Evolutionary conservation across 2,329 filamentous ascomycete species (phyloP).

Genomic region (Fusarium albosuccineum): DNA sequence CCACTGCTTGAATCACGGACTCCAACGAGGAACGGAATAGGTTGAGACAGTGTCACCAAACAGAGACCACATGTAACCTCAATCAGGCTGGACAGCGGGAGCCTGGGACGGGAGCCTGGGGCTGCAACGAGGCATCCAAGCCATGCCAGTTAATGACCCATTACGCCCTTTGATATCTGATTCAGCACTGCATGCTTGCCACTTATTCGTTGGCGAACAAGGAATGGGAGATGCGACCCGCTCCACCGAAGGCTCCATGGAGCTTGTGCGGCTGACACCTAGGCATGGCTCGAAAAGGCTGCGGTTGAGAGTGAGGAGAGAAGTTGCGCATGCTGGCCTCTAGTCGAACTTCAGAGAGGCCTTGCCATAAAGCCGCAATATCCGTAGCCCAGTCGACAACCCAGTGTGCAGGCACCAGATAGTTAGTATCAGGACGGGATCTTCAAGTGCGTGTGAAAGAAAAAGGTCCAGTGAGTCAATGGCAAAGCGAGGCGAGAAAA

Average conservation of each 20-base stretch:
- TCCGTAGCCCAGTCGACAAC: too few species aligned
- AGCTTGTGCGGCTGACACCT: constrained; percentile 27
- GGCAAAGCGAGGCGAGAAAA: constrained; percentile 13
- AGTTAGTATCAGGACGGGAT: neutral
- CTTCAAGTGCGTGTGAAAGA: constrained; percentile 2
- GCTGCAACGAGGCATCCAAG: constrained; percentile 35
- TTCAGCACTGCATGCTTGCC: constrained; percentile 24
- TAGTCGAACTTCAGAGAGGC: neutral
- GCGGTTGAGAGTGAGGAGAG: constrained; percentile 1
- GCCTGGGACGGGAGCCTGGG: constrained; percentile 25
- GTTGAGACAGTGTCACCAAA: constrained; percentile 16
- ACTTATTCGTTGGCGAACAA: constrained; percentile 19
- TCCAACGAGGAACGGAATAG: neutral
- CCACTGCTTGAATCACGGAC: neutral
- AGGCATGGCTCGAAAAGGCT: constrained; percentile 20
- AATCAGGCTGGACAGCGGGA: constrained; percentile 16
- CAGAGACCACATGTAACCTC: neutral
- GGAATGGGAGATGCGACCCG: constrained; percentile 28
- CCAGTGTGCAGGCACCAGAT: neutral
- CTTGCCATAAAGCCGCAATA: neutral
- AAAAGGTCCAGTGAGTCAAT: constrained; percentile 1
- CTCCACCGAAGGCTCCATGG: constrained; percentile 27
- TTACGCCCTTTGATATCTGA: constrained; percentile 11
- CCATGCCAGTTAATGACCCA: constrained; percentile 23
- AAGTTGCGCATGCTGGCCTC: neutral